Base-by-base conservation (phyloP, 768 basidiomycete species). In the Fomitopsis serialis region DNA sequence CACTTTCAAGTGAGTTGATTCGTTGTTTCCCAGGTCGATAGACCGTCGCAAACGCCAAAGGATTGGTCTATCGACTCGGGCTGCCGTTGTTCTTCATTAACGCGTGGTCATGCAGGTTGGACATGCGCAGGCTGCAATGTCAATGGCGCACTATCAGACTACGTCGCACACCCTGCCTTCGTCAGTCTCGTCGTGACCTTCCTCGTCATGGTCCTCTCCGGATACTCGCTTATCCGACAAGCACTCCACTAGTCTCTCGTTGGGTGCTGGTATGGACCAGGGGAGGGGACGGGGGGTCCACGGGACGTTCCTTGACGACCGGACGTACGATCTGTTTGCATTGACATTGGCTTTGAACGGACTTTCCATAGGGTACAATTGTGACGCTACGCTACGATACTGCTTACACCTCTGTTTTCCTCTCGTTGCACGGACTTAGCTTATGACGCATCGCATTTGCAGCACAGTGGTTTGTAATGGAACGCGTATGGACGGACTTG, bases 161-260 rank as follows among this genome's bases (percentile, higher is more conserved):
- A 64, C 34, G 53, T 65, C 37, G 57, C 79, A 4, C 80, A 84
- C 52, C 84, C 84, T 0, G 80, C 78, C 0, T 74, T 82, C 61
- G 68, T 80, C 54, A 78, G 78, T 52, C 56, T 86, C 47, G 36
- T 80, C 13, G 74, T 80, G 43, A 80, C 82, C 2, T 67, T 87
- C 50, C 67, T 86, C 58, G 72, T 89, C 63, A 76, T 85, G 68
- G 73, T 87, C 63, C 69, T 85, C 24, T 85, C 84, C n/a, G 86
- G 86, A 25, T 78, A 80, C 61, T 72, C 78, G 3, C 66, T 86
- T 44, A 67, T 87, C 29, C 73, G 83, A 37, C 68, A 66, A 37
- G 54, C 62, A 25, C 24, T 59, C 49, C 68, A 63, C 50, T 66
- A 64, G 52, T 25, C 22, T 37, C 17, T 29, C 11, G 8, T 5